A percentile compares a stretch with the other conserved stretches of the same genome.
Evolutionary conservation across 371 early-diverging fungal genomes (phyloP).

Genomic region (Mycotypha africana): DNA sequence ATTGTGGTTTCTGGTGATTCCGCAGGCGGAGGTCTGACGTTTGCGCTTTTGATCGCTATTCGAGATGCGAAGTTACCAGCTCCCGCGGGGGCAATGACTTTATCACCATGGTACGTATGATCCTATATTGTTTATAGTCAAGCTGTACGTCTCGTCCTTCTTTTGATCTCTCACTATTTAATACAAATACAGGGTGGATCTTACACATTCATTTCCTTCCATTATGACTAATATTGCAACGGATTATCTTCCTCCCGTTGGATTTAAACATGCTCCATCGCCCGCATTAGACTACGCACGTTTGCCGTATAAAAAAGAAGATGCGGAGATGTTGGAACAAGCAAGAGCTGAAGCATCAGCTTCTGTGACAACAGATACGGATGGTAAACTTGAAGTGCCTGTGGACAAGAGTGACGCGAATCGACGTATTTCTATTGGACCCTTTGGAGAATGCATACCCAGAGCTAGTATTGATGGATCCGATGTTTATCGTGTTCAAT

Average conservation of each 20-base stretch:
- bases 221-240: conserved; percentile 47
- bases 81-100: conserved; percentile 43
- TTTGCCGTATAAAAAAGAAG: conserved; percentile 17
- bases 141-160: neutral
- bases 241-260: conserved; percentile 58
- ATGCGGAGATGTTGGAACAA: conserved; percentile 1
- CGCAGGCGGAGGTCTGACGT: conserved; percentile 66
- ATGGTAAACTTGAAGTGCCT: conserved; percentile 1
- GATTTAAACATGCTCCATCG: conserved; percentile 42
- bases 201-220: conserved; percentile 63
- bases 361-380: neutral
- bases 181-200: conserved; percentile 39
- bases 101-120: conserved; percentile 52
- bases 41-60: conserved; percentile 43
- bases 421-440: conserved; percentile 23
- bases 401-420: conserved; percentile 9
- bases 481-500: conserved; percentile 43
- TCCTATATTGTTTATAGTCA: neutral
- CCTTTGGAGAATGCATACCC: conserved; percentile 25
- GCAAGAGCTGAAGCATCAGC: conserved; percentile 2
- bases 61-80: conserved; percentile 47
- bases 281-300: conserved; percentile 30
- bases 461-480: conserved; percentile 7
- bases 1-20: conserved; percentile 80
- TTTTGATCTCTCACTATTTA: neutral